Conservation (phyloP, 2,329 filamentous ascomycete genomes). For the Penicillium sp. region DNA sequence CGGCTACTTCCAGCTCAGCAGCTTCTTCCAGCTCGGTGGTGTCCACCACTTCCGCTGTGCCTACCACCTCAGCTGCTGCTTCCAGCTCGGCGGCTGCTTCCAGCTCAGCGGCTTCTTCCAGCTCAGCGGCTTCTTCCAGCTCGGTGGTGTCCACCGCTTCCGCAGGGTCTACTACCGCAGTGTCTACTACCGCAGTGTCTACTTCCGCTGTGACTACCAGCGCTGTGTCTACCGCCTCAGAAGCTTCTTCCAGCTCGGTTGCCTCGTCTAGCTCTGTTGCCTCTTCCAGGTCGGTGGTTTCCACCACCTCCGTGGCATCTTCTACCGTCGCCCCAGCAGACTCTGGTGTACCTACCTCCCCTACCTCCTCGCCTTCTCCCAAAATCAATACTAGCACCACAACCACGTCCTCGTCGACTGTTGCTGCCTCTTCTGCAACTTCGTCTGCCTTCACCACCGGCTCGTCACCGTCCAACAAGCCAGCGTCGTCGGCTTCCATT, state of each 20-base stretch:
- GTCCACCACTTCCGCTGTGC: not conserved
- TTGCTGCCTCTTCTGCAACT: not conserved
- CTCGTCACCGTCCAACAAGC: not conserved
- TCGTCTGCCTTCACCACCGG: too few species aligned
- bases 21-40: not conserved
- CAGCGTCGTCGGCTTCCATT: not conserved
- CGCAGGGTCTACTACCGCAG: slow-evolving; percentile 5
- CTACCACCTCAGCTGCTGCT: slow-evolving; percentile 7
- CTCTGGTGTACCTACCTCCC: not conserved
- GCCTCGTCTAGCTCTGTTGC: not conserved
- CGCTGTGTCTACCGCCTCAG: too few species aligned
- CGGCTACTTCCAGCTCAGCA: not conserved
- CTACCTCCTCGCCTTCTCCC: not conserved
- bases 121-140: not conserved
- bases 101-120: slow-evolving; percentile 4
- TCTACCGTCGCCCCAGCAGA: not conserved
- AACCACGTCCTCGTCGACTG: too few species aligned
- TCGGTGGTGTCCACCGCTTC: not conserved
- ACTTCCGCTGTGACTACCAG: too few species aligned
- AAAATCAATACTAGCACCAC: not conserved
- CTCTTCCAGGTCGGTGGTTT: not conserved
- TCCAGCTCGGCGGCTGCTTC: slow-evolving; percentile 1
- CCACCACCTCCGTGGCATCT: slow-evolving; percentile 8
- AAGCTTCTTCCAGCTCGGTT: slow-evolving; percentile 9
- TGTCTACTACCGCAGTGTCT: not conserved